Conservation (phyloP, 441 rosid genomes). For the Brassica hybrid region DNA sequence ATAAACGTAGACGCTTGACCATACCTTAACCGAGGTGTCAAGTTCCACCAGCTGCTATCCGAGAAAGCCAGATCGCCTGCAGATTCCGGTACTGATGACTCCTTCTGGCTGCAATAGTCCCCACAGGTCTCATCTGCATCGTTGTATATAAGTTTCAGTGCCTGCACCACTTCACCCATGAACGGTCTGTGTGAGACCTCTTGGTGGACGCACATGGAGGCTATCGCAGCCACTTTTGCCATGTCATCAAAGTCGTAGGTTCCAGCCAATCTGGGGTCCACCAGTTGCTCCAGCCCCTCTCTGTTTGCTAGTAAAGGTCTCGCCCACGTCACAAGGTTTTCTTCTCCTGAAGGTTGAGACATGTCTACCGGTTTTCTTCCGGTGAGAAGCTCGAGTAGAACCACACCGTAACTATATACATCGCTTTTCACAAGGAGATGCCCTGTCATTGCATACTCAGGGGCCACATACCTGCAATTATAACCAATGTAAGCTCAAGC, state of each 20-base stretch:
- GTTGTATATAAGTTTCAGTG: no score
- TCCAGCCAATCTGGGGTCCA: conserved; percentile 79
- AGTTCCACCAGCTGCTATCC: conserved; percentile 94
- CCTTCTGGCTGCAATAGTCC: no score
- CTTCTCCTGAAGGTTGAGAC: conserved; percentile 96
- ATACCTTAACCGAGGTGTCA: conserved; percentile 72
- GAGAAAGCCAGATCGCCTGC: conserved; percentile 72
- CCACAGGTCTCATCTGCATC: no score
- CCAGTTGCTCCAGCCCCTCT: conserved; percentile 85
- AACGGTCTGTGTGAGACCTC: conserved; percentile 94
- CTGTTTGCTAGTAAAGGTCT: conserved; percentile 81
- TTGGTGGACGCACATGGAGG: conserved; percentile 94
- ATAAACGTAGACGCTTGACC: conserved; percentile 85
- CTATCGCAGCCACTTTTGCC: conserved; percentile 98
- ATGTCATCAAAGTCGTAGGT: conserved; percentile 79
- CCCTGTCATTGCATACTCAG: conserved; percentile 99
- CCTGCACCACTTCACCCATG: no score
- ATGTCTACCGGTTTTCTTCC: conserved; percentile 98
- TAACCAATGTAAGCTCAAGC: not conserved
- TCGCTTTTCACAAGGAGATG: conserved; percentile 98
- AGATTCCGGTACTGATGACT: conserved; percentile 73
- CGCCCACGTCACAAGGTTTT: conserved; percentile 97
- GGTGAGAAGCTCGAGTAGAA: conserved; percentile 92
- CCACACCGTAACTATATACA: conserved; percentile 96
- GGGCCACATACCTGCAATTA: conserved; percentile 88